Base-by-base conservation (phyloP, 2,329 filamentous ascomycete genomes). In the Coniochaeta ligniaria region DNA sequence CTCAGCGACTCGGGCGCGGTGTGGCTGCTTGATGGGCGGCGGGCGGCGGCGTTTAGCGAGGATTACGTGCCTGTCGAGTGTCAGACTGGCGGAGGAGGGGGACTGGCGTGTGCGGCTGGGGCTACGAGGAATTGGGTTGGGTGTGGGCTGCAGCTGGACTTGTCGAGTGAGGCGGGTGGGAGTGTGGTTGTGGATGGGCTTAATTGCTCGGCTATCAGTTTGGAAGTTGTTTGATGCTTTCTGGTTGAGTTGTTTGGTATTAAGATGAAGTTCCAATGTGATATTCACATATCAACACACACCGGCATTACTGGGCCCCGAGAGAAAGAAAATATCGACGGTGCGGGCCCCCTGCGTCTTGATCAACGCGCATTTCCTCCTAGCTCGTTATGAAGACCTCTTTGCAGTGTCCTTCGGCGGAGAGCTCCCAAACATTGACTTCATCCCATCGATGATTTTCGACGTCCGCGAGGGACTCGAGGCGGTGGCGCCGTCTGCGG, bases 141-240 rank as follows among this genome's bases (percentile, higher is more conserved):
- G 0, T 73, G 70, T 52, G 71, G 71, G 26, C 14, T 73, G 57
- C 67, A 68, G 41, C 58, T 73, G 24, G 67, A 68, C 35, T 65
- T 72, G 58, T 65, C 63, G 33, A 68, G 65, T 28, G 61, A 67
- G 31, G 63, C 62, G 28, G 66, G 63, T 6, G 66, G 60, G 11
- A 61, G 24, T n/a, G 70, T 70, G 43, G 68, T 68, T 26, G 66
- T 68, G 31, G 65, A 67, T 20, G 64, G 65, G 43, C 65, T 66
- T 60, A 69, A 70, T 58, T 72, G 70, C 45, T 60, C 61, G 14
- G 33, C 60, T 2, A 31, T 65, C n/a, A 58, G 24, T 26, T 33
- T 65, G 36, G 35, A 54, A 5, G 52, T 61, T 57, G 57, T 61
- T 5, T 57, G 22, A 57, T 35, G 26, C 38, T 22, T 6, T 52